Evolutionary conservation across 2,329 filamentous ascomycete genomes (phyloP), one percentile per base, ranked within the genome.

Genomic region (Colletotrichum tabaci): DNA sequence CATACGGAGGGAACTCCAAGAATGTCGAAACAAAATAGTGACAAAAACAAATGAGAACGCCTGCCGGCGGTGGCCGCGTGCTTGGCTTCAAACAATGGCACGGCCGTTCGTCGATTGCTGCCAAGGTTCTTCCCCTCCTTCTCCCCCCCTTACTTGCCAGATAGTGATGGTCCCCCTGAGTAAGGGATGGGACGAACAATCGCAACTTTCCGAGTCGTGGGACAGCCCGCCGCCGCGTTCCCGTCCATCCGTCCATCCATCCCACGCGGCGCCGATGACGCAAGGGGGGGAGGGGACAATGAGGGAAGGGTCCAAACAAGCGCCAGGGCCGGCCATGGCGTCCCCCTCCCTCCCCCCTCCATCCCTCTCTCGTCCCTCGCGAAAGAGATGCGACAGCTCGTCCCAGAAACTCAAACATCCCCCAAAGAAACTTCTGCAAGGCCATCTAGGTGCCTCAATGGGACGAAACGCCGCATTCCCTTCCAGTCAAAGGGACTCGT

Each of bases 41-140:
- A 61, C 12, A 8, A 7, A 26, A 52, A 52, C 46, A 62, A 50
- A 61, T 12, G n/a, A 21, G 8, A 4, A 57, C 35, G 35, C 2
- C 35, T 38, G 9, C 8, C 9, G 35, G 35, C 9, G 35, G 35
- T 38, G 9, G 35, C 2, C 35, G 35, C 35, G 38, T 18, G 9
- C n/a, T 10, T 44, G 38, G 38, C 38, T 58, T 58, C 55, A 26
- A 58, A 58, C 55, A 58, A 12, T 18, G 40, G 38, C 30, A 40
- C 30, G 18, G 6, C 16, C 26, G 18, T 10, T n/a, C 18, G 2
- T 26, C 13, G 18, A n/a, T 2, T n/a, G 1, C 30, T 13, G 47
- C 30, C 15, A 38, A 50, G 15, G 44, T 49, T 15, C 23, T 12
- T 12, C 18, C 38, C 38, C 6, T 21, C 2, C 13, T 42, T 16